These are phyloP conservation scores for Candida takata DNA, from an alignment of 805 yeast species.

Conservation along the genomic window DNA sequence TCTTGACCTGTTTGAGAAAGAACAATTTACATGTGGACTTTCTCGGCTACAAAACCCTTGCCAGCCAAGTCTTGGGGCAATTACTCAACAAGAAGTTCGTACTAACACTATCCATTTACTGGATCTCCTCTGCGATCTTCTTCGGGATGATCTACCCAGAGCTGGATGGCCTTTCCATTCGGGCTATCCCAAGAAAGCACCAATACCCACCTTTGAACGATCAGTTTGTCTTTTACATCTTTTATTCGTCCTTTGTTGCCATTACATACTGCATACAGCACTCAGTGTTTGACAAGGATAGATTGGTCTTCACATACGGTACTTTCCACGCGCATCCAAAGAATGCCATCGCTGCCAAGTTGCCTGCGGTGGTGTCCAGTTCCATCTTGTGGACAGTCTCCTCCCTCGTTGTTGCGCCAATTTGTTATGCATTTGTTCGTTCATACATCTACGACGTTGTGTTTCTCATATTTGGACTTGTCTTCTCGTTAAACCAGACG, in stretches of 20 bases:
- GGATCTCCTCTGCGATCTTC: conserved; percentile 20
- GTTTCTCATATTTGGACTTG: conserved; percentile 25
- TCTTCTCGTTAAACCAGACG: conserved; percentile 31
- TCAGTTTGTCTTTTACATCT: conserved; percentile 43
- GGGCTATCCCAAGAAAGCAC: conserved; percentile 30
- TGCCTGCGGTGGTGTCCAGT: conserved; percentile 31
- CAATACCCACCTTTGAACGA: conserved; percentile 37
- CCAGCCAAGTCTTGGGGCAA: conserved; percentile 23
- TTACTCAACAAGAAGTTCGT: conserved; percentile 19
- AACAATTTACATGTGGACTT: conserved; percentile 33
- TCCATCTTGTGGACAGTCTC: conserved; percentile 28
- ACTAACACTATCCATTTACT: conserved; percentile 16
- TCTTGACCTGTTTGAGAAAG: conserved; percentile 33
- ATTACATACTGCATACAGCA: conserved; percentile 44
- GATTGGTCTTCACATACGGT: conserved; percentile 39
- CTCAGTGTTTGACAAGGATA: conserved; percentile 46
- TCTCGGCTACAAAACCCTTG: conserved; percentile 26
- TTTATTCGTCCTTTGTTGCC: conserved; percentile 34
- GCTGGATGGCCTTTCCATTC: conserved; percentile 17
- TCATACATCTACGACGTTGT: conserved; percentile 34
- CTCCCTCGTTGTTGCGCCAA: conserved; percentile 28
- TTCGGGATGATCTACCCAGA: conserved; percentile 19
- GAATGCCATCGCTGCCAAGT: conserved; percentile 21
- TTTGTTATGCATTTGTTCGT: conserved; percentile 35
- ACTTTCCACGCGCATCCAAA: conserved; percentile 33